phyloP scores from a whole-genome alignment of 495 filamentous ascomycete species.

The Aspergillus ostianus region DNA sequence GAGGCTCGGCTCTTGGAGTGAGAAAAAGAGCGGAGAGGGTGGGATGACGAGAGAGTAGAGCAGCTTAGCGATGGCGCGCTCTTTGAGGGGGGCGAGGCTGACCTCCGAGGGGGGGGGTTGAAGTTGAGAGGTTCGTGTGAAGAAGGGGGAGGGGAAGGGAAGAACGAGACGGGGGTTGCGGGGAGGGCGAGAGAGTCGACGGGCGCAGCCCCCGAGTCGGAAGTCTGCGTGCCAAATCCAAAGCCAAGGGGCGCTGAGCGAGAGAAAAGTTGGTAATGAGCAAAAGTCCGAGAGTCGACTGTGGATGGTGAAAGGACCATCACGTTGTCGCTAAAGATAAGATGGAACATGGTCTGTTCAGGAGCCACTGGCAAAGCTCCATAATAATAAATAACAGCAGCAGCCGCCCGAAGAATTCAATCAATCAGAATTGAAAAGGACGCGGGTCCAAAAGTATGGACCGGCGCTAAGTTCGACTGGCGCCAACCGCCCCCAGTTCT shows the following conservation, averaged over 20 bases:
- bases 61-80: conserved; percentile 30
- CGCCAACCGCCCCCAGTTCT: background rate
- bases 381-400: conserved; percentile 15
- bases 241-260: background rate
- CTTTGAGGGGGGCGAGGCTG: conserved; percentile 26
- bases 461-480: background rate
- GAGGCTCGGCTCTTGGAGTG: conserved; percentile 24
- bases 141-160: conserved; percentile 15
- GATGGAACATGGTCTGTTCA: conserved; percentile 44
- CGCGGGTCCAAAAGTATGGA: background rate
- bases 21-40: conserved; percentile 7
- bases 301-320: conserved; percentile 5
- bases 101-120: conserved; percentile 22
- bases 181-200: background rate
- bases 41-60: background rate
- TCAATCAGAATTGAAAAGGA: background rate
- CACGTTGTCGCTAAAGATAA: conserved; percentile 5
- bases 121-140: conserved; percentile 31
- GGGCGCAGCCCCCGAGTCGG: background rate
- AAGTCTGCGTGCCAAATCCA: no score
- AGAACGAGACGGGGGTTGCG: background rate
- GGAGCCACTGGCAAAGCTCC: conserved; percentile 20
- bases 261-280: no score
- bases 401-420: conserved; percentile 11
- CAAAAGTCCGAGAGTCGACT: conserved; percentile 2